These are phyloP conservation scores for Phoenix dactylifera DNA, from an alignment of 176 grass and related monocot species.

Conservation along the genomic window DNA sequence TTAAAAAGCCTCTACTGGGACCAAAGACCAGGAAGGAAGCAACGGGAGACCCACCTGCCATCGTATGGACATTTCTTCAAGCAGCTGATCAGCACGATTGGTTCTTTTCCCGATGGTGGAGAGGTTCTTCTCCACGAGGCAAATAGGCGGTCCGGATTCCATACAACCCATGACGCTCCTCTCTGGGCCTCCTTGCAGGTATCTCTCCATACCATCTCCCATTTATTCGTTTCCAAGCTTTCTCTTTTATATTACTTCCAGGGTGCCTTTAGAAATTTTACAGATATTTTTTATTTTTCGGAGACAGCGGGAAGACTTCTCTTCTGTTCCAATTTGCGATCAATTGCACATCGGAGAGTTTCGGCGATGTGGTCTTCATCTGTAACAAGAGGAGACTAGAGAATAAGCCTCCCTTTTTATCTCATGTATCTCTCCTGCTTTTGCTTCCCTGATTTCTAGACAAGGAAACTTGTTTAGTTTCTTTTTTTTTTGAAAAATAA, in stretches of 20 bases:
- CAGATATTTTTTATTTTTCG: neutral
- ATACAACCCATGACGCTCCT: constrained; percentile 36
- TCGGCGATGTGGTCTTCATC: constrained; percentile 70
- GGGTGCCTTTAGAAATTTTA: neutral
- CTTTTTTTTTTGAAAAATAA: neutral
- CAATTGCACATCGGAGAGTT: constrained; percentile 48
- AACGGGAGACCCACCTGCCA: too few relatives aligned
- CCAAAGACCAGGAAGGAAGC: too few relatives aligned
- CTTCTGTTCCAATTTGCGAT: constrained; percentile 87
- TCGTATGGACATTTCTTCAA: constrained; percentile 31
- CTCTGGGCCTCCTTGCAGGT: constrained; percentile 61
- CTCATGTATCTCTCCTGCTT: constrained; percentile 30
- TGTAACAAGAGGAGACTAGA: constrained; percentile 70
- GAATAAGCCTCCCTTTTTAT: constrained; percentile 67
- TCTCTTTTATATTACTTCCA: neutral
- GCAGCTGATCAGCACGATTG: constrained; percentile 8
- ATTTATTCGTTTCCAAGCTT: neutral
- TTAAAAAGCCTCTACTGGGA: too few relatives aligned
- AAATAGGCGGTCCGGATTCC: neutral
- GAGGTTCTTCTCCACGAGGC: constrained; percentile 47
- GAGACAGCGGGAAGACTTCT: constrained; percentile 73
- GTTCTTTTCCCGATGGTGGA: constrained; percentile 26
- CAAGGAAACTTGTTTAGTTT: neutral
- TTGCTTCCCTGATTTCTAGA: neutral
- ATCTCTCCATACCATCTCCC: constrained; percentile 1